These are phyloP conservation scores for Lepidium campestre DNA, from an alignment of 441 rosid genomes.

Conservation along the genomic window DNA sequence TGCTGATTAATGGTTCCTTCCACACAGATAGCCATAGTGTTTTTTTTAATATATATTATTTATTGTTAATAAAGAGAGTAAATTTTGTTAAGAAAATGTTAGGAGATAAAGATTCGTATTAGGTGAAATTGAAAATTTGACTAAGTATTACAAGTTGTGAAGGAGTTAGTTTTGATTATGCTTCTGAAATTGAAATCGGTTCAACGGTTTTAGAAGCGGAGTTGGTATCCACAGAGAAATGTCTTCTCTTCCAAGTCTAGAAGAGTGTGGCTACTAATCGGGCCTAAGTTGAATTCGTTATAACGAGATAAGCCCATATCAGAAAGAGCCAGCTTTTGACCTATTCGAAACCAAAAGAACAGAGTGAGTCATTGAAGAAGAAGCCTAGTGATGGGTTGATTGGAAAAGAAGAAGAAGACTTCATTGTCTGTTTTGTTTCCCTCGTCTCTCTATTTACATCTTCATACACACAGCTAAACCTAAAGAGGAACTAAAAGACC, in stretches of 20 bases:
- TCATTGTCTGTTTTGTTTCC: neutral
- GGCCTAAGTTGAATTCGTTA: neutral
- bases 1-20: neutral
- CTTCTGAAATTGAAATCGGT: neutral
- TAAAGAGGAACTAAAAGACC: slow-evolving; percentile 1
- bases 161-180: neutral
- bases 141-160: slow-evolving; percentile 8
- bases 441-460: slow-evolving; percentile 7
- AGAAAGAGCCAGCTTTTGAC: neutral
- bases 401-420: neutral
- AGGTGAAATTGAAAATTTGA: slow-evolving; percentile 5
- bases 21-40: neutral
- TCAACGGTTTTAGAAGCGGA: too few relatives aligned
- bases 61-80: too few relatives aligned
- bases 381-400: neutral
- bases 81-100: neutral
- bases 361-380: neutral
- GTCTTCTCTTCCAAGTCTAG: too few relatives aligned
- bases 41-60: too few relatives aligned
- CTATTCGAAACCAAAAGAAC: neutral
- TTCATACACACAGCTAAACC: slow-evolving; percentile 9
- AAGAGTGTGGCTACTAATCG: neutral
- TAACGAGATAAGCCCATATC: neutral
- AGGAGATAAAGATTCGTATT: slow-evolving; percentile 2
- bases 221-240: too few relatives aligned